Base-by-base conservation (phyloP, 768 basidiomycete species). In the Lepiota venenata region DNA sequence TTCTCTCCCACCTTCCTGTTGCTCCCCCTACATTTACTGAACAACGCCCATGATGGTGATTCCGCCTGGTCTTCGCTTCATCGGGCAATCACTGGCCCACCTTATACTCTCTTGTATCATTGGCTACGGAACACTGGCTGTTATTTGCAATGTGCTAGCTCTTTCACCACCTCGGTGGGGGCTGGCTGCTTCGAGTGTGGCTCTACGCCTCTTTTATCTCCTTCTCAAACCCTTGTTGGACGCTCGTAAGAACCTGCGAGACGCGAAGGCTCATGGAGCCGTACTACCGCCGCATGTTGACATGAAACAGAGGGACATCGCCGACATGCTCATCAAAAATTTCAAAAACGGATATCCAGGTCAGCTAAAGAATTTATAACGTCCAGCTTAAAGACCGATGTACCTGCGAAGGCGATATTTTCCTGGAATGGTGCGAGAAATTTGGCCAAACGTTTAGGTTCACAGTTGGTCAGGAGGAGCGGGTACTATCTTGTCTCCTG, bases 291-390 rank as follows among this genome's bases (percentile, higher is more conserved):
- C 74, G 1, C 56, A 57, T 15, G 63, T 74, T 27, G 62, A 65
- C 38, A 60, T 64, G 52, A 66, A 61, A 39, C 62, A 64, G 12
- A 46, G 63, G 15, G 63, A 66, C 0, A 47, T 71, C 39, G 43
- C 56, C 27, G 49, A 32, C 3, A 41, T 51, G 42, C 43, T 66
- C 29, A 52, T 66, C 14, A 50, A 63, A n/a, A 69, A 64, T 48
- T 61, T 71, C 37, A 63, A 66, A 51, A 60, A 50, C 3, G 72
- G 71, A 3, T 69, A 71, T 60, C 68, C 69, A 51, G 66, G 73
- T 73, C 45, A 15, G 68, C 51, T 9, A 1, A 20, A 22, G 40
- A 12, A 12, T 14, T 1, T 37, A 11, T 25, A 16, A 12, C 10
- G 21, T 11, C 8, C 22, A 15, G 9, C 25, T 12, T 41, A 37